phyloP scores from a whole-genome alignment of 768 basidiomycete species.

The Suillus placidus region DNA sequence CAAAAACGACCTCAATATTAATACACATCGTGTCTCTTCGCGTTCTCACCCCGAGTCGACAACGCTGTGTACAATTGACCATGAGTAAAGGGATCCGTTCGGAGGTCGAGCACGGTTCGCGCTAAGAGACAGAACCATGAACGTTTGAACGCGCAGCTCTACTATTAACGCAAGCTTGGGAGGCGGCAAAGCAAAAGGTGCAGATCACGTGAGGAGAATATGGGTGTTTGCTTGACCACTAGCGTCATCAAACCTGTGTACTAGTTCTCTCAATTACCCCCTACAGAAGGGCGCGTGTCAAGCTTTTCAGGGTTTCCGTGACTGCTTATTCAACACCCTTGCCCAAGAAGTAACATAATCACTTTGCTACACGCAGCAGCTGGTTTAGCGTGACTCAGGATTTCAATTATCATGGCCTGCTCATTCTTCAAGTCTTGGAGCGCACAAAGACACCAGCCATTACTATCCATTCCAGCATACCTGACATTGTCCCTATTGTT shows the following conservation, averaged over 20 bases:
- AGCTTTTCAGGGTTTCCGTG: not conserved
- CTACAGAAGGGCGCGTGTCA: not conserved
- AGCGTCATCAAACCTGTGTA: not conserved
- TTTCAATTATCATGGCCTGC: not conserved
- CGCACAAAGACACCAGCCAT: constrained; percentile 6
- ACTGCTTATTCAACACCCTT: not conserved
- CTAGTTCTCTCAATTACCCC: not conserved
- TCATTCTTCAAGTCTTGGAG: constrained; percentile 5
- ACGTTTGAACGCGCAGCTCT: too few species aligned
- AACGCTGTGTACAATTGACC: too few species aligned
- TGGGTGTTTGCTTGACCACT: not conserved
- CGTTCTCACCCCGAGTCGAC: too few species aligned
- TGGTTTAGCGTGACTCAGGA: not conserved
- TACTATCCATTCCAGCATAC: constrained; percentile 1
- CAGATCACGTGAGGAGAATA: constrained; percentile 6
- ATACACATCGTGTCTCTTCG: too few species aligned
- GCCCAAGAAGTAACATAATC: not conserved
- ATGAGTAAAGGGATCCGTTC: too few species aligned
- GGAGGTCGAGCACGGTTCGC: too few species aligned
- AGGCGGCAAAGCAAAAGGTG: too few species aligned
- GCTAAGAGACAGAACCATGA: too few species aligned
- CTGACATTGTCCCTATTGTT: constrained; percentile 17
- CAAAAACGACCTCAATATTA: too few species aligned
- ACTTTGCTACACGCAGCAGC: not conserved
- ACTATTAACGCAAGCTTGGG: too few species aligned